phyloP scores from a whole-genome alignment of 129 eudicot genomes.

The Mikania micrantha region DNA sequence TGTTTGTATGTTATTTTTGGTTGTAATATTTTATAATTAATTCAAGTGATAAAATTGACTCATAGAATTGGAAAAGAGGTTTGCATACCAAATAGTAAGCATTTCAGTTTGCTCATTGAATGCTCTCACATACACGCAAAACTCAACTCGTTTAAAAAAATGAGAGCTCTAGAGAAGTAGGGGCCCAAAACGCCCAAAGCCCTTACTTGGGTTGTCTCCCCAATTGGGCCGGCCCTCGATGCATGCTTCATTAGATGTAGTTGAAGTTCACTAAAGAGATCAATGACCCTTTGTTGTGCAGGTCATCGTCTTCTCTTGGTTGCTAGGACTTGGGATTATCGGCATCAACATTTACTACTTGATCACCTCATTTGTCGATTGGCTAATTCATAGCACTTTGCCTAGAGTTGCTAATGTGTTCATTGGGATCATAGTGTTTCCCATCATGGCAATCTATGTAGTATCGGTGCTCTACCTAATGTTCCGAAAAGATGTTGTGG shows the following conservation, averaged over 20 bases:
- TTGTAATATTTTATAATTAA: no score
- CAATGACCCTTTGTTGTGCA: constrained; percentile 3
- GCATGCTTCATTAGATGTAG: background rate
- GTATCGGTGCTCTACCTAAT: constrained; percentile 64
- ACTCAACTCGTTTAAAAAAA: no score
- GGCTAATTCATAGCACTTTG: constrained; percentile 61
- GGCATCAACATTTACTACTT: constrained; percentile 82
- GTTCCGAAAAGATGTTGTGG: constrained; percentile 65
- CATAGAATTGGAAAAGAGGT: no score
- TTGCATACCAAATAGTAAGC: no score
- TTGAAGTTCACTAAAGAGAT: background rate
- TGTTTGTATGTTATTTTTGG: no score
- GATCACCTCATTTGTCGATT: constrained; percentile 56
- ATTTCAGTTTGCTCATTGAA: no score
- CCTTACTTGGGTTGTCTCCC: no score
- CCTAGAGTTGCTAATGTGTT: constrained; percentile 70
- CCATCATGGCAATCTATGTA: constrained; percentile 62
- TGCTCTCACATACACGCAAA: no score
- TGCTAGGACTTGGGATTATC: constrained; percentile 67
- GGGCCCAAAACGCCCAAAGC: no score
- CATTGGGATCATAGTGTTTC: constrained; percentile 68
- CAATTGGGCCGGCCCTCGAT: no score
- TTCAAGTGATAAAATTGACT: no score
- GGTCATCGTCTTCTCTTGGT: constrained; percentile 72
- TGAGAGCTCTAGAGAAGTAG: no score